phyloP scores from a whole-genome alignment of 441 rosid species.

The Brassica balearica region DNA sequence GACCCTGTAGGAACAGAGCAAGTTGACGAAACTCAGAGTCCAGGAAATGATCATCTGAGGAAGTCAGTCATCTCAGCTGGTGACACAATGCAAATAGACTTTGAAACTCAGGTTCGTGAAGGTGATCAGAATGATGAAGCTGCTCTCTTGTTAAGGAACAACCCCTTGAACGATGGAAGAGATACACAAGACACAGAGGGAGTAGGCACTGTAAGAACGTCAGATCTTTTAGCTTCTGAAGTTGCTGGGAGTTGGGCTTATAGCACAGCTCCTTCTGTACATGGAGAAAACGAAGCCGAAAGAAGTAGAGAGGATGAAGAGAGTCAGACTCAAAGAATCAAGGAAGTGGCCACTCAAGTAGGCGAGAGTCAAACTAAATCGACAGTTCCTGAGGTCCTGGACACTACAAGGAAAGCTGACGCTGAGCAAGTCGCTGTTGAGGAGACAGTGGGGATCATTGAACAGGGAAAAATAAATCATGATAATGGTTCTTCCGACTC shows the following conservation, averaged over 20 bases:
- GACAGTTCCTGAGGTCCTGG: constrained; percentile 50
- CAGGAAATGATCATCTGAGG: constrained; percentile 52
- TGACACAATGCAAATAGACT: constrained; percentile 86
- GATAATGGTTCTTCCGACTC: constrained; percentile 53
- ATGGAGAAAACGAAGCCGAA: constrained; percentile 76
- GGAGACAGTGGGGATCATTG: constrained; percentile 66
- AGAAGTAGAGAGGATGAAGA: constrained; percentile 52
- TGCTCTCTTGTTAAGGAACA: constrained; percentile 45
- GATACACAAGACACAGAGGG: constrained; percentile 67
- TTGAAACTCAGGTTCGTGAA: constrained; percentile 59
- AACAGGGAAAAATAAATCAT: constrained; percentile 43
- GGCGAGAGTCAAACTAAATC: constrained; percentile 71
- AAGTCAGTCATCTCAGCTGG: constrained; percentile 53
- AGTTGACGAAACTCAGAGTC: constrained; percentile 84
- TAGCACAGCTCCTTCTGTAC: constrained; percentile 85
- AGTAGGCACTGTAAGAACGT: constrained; percentile 68
- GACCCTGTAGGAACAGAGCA: constrained; percentile 77
- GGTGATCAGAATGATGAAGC: constrained; percentile 51
- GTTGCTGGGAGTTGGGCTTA: constrained; percentile 90
- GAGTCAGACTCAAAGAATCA: constrained; percentile 44
- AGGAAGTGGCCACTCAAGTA: constrained; percentile 46
- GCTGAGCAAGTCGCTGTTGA: constrained; percentile 55
- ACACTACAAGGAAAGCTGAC: constrained; percentile 39
- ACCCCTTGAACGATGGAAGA: constrained; percentile 47
- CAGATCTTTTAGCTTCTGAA: constrained; percentile 90